Evolutionary conservation across 208 protist genomes (phyloP).

Genomic region (Leishmania gerbilli): DNA sequence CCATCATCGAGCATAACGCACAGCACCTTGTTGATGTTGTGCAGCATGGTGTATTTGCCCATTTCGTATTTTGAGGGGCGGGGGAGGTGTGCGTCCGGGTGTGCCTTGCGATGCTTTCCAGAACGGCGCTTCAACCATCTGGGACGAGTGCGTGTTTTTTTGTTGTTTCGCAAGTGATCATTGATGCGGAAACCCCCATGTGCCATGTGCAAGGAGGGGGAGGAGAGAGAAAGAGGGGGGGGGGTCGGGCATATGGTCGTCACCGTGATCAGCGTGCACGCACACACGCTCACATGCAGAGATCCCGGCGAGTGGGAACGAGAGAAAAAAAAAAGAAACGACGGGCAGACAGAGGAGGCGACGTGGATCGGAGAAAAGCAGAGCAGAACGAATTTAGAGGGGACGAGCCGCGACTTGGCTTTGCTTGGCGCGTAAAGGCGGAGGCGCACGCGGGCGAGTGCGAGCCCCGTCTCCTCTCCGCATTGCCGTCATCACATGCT

Average conservation of each 20-base stretch:
- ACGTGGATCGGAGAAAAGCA: neutral
- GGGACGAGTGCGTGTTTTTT: neutral
- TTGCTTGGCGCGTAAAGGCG: neutral
- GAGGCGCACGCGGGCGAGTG: neutral
- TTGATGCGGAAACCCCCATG: neutral
- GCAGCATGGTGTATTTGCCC: conserved; percentile 72
- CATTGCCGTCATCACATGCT: neutral
- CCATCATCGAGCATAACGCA: conserved; percentile 71
- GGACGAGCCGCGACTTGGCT: neutral
- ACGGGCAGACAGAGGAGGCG: neutral
- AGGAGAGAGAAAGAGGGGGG: neutral
- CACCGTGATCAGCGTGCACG: neutral
- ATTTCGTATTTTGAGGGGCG: conserved; percentile 30
- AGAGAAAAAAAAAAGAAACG: neutral
- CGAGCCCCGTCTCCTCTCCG: neutral
- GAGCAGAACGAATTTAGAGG: neutral
- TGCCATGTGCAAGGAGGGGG: neutral
- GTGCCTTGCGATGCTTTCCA: neutral
- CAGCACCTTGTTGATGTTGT: conserved; percentile 86
- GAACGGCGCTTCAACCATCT: neutral
- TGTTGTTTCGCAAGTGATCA: neutral
- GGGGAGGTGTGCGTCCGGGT: neutral
- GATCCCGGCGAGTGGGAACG: neutral
- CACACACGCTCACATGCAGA: neutral
- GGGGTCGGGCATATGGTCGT: neutral